Percentiles rank a stretch among this genome's conserved stretches.
These are phyloP conservation scores for Stachybotrys elegans DNA, from an alignment of 2,329 filamentous ascomycete genomes.

Conservation along the genomic window DNA sequence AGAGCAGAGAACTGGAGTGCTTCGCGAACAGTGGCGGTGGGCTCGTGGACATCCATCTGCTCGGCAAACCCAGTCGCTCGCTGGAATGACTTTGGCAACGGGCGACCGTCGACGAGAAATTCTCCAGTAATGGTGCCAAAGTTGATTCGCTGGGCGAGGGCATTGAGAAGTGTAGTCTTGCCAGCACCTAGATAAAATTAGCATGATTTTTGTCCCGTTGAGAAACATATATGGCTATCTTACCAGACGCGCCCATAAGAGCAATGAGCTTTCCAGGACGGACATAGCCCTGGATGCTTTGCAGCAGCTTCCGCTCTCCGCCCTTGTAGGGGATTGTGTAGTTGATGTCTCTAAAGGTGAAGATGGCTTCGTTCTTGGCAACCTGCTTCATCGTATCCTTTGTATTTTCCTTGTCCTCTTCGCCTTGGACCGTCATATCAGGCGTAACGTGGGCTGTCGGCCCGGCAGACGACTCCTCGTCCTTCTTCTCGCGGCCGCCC, in stretches of 20 bases:
- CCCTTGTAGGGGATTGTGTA: conserved; percentile 51
- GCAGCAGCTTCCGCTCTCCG: conserved; percentile 63
- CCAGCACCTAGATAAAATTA: conserved; percentile 38
- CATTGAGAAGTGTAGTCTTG: conserved; percentile 71
- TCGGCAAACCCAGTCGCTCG: conserved; percentile 68
- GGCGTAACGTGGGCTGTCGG: conserved; percentile 46
- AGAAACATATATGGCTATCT: conserved; percentile 6
- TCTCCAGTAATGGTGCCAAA: conserved; percentile 74
- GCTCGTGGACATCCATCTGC: conserved; percentile 64
- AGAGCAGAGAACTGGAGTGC: conserved; percentile 62
- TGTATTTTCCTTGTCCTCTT: conserved; percentile 16
- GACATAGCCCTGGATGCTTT: conserved; percentile 79
- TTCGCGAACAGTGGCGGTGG: conserved; percentile 61
- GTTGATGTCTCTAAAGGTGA: conserved; percentile 48
- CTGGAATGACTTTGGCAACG: conserved; percentile 70
- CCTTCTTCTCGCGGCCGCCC: conserved; percentile 34
- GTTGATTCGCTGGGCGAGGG: conserved; percentile 68
- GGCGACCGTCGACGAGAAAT: conserved; percentile 72
- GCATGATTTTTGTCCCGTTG: background rate
- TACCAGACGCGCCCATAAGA: conserved; percentile 60
- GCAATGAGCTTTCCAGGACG: conserved; percentile 77
- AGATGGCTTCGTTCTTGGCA: conserved; percentile 55
- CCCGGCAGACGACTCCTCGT: conserved; percentile 44
- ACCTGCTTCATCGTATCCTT: conserved; percentile 38
- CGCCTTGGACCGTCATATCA: conserved; percentile 43